These are phyloP conservation scores for Rutstroemia sydowiana DNA, from an alignment of 2,329 filamentous ascomycete genomes.

Conservation along the genomic window DNA sequence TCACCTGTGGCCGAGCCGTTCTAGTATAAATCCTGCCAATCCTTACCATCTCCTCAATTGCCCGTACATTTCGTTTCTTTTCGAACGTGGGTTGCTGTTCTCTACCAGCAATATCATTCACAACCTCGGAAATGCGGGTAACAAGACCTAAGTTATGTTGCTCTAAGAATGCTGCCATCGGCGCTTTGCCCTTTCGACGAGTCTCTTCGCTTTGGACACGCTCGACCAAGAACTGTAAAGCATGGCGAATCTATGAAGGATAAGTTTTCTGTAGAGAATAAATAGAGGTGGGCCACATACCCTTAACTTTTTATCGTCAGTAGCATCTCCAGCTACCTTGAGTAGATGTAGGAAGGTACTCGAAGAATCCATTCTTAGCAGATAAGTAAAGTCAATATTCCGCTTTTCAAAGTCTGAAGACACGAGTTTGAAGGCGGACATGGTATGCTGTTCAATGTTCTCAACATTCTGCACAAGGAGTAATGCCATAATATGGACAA, in stretches of 20 bases:
- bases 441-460: constrained; percentile 56
- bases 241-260: constrained; percentile 24
- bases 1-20: constrained; percentile 82
- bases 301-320: constrained; percentile 46
- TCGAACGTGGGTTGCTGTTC: constrained; percentile 54
- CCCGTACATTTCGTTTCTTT: constrained; percentile 69
- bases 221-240: constrained; percentile 36
- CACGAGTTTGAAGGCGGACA: constrained; percentile 60
- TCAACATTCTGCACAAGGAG: constrained; percentile 50
- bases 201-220: constrained; percentile 23
- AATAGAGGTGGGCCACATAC: constrained; percentile 38
- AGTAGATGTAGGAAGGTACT: constrained; percentile 73
- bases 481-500: constrained; percentile 51
- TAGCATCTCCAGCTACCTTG: constrained; percentile 66
- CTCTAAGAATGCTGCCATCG: constrained; percentile 70
- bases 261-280: neutral
- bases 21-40: constrained; percentile 67
- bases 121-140: constrained; percentile 67
- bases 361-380: constrained; percentile 70
- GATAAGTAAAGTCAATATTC: constrained; percentile 44
- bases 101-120: constrained; percentile 54
- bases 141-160: constrained; percentile 82
- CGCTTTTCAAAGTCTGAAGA: constrained; percentile 62
- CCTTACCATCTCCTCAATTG: constrained; percentile 80
- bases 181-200: constrained; percentile 40